Evolutionary conservation across 2,329 filamentous ascomycete genomes (phyloP), one percentile per base, ranked within the genome.

Genomic region (Fusarium chaquense): DNA sequence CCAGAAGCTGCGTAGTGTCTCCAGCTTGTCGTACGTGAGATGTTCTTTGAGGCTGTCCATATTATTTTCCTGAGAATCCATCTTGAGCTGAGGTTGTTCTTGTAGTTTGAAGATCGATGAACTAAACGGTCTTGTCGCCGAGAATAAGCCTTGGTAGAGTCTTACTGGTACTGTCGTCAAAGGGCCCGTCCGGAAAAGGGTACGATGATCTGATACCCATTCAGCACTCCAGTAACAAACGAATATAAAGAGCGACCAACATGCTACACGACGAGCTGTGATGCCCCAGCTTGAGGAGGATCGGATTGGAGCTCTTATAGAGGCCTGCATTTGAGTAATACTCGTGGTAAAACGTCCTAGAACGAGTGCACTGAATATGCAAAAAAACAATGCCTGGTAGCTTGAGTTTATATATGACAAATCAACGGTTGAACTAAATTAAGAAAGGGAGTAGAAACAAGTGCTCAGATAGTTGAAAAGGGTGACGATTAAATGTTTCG

Each of bases 1-100:
- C 81, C 81, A 82, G 53, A 82, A 80, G n/a, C 70, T 65, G 11
- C 75, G 75, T 2, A 82, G 49, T 28, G 72, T 73, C 30, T 75
- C 61, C 7, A 82, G 73, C 16, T 79, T 66, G 0, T 64, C 71
- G 1, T 75, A 72, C 10, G 72, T 78, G n/a, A 81, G 63, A 20
- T 74, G 50, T 1, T 58, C 30, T 22, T 66, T 57, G 7, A 77
- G 62, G 2, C 20, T n/a, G 3, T 52, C 57, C 5, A 67, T 6
- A 16, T 53, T 40, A 38, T 44, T 62, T 3, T 7, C 12, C 2
- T 38, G 43, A 6, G 67, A 53, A 3, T n/a, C 52, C 61, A 74
- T 70, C 1, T 32, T 56, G 28, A 2, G n/a, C 1, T 40, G 12
- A 2, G 40, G 28, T n/a, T 56, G 49, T 8, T 33, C 24, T 15